Evolutionary conservation across 805 yeast species (phyloP).

Genomic region (Kodamaea laetipori): DNA sequence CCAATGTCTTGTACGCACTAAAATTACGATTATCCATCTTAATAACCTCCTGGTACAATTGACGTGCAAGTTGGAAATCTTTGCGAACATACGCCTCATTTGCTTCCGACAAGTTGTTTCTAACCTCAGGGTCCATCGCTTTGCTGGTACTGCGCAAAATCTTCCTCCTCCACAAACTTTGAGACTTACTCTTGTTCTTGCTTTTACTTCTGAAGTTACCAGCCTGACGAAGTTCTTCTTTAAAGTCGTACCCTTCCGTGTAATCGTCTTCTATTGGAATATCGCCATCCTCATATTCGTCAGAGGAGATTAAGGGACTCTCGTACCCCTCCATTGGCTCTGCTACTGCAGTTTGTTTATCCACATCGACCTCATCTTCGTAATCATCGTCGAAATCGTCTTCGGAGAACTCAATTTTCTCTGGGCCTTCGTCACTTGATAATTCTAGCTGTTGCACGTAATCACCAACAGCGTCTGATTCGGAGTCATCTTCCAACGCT

Average conservation of each 20-base stretch:
- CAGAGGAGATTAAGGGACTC: conserved; percentile 20
- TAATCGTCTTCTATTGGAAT: conserved; percentile 34
- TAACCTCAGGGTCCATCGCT: conserved; percentile 72
- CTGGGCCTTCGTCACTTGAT: conserved; percentile 6
- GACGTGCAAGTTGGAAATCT: conserved; percentile 60
- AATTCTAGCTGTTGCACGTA: conserved; percentile 8
- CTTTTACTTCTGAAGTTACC: conserved; percentile 57
- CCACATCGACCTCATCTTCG: conserved; percentile 7
- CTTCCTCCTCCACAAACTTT: conserved; percentile 39
- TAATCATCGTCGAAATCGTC: conserved; percentile 12
- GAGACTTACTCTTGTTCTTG: conserved; percentile 21
- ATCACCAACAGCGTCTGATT: conserved; percentile 6
- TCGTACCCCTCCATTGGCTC: neutral
- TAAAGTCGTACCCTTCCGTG: conserved; percentile 49
- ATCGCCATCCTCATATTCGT: conserved; percentile 30
- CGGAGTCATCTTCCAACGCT: conserved; percentile 1
- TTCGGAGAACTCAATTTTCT: conserved; percentile 9
- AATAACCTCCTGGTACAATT: conserved; percentile 67
- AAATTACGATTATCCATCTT: conserved; percentile 74
- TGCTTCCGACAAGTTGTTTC: conserved; percentile 65
- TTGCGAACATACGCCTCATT: conserved; percentile 75
- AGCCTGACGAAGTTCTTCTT: conserved; percentile 68
- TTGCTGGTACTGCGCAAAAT: conserved; percentile 37
- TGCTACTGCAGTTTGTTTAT: conserved; percentile 12
- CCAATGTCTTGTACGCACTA: conserved; percentile 84